Conservation (phyloP, 305 asterid species). For the Plantago coronopus region DNA sequence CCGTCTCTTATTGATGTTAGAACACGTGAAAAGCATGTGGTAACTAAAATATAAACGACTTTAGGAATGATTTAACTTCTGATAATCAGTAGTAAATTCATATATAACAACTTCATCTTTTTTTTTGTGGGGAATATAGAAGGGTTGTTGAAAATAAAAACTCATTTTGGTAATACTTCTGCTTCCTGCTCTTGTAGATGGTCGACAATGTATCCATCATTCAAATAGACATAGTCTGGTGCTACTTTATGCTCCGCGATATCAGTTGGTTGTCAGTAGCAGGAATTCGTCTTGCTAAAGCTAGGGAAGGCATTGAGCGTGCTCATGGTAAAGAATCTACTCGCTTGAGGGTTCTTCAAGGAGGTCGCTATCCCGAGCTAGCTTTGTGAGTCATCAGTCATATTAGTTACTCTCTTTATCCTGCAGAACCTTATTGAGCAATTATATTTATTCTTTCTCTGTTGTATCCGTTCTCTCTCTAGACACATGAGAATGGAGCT, state of each 20-base stretch:
- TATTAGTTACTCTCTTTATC: slow-evolving; percentile 11
- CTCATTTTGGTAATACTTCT: background rate
- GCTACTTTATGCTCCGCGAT: slow-evolving; percentile 91
- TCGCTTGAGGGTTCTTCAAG: slow-evolving; percentile 85
- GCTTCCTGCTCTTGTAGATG: slow-evolving; percentile 47
- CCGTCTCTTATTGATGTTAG: background rate
- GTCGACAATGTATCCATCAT: slow-evolving; percentile 84
- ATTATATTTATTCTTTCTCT: slow-evolving; percentile 1
- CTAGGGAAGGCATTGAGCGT: slow-evolving; percentile 87
- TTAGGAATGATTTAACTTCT: background rate
- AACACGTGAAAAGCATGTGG: background rate
- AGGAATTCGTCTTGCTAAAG: slow-evolving; percentile 75
- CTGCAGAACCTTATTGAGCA: slow-evolving; percentile 2
- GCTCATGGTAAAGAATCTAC: slow-evolving; percentile 85
- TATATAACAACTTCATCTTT: no score
- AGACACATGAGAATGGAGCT: slow-evolving; percentile 89
- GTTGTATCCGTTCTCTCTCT: slow-evolving; percentile 21
- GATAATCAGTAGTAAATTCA: background rate
- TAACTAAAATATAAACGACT: background rate
- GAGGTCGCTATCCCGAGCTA: slow-evolving; percentile 75
- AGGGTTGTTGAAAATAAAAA: background rate
- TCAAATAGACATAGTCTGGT: slow-evolving; percentile 98
- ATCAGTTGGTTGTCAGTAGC: slow-evolving; percentile 88
- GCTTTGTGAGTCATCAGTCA: slow-evolving; percentile 60
- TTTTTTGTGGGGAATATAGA: background rate